Percentiles rank a stretch among this genome's conserved stretches.
These are phyloP conservation scores for Mycotypha africana DNA, from an alignment of 371 early-diverging fungal species.

Conservation along the genomic window DNA sequence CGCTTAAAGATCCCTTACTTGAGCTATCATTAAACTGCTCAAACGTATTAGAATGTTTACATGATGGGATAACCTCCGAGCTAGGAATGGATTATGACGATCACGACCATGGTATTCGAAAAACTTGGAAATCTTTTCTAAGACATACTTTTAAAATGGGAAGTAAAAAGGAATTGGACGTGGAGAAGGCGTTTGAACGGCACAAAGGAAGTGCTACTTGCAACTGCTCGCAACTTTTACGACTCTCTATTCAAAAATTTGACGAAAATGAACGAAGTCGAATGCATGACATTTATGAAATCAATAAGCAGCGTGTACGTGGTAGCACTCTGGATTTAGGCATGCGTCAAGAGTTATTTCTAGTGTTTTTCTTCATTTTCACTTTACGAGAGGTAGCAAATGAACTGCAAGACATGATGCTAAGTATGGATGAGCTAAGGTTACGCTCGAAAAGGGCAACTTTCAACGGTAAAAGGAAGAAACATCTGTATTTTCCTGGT, in stretches of 20 bases:
- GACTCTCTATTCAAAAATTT: slow-evolving; percentile 29
- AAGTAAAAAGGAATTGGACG: slow-evolving; percentile 2
- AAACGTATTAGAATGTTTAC: slow-evolving; percentile 40
- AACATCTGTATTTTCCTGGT: slow-evolving; percentile 51
- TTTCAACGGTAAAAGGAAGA: slow-evolving; percentile 26
- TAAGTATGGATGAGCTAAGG: slow-evolving; percentile 34
- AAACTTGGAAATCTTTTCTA: slow-evolving; percentile 31
- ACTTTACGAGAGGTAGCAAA: slow-evolving; percentile 56
- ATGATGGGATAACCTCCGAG: slow-evolving; percentile 36
- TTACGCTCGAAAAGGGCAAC: slow-evolving; percentile 18
- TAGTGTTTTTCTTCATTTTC: slow-evolving; percentile 62
- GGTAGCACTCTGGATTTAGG: slow-evolving; percentile 42
- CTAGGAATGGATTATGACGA: slow-evolving; percentile 36
- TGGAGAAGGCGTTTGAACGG: slow-evolving; percentile 4
- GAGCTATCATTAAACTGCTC: slow-evolving; percentile 44
- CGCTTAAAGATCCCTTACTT: slow-evolving; percentile 51
- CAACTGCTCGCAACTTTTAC: slow-evolving; percentile 25
- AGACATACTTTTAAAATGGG: slow-evolving; percentile 19
- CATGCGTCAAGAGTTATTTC: slow-evolving; percentile 53
- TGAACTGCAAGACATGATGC: slow-evolving; percentile 42
- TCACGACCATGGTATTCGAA: slow-evolving; percentile 29
- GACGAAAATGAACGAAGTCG: slow-evolving; percentile 42
- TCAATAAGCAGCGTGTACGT: slow-evolving; percentile 25
- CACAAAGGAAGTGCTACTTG: slow-evolving; percentile 16
- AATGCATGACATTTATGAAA: slow-evolving; percentile 33